Base-by-base conservation (phyloP, 2,329 filamentous ascomycete species). In the Chaetomiaceae sp. region DNA sequence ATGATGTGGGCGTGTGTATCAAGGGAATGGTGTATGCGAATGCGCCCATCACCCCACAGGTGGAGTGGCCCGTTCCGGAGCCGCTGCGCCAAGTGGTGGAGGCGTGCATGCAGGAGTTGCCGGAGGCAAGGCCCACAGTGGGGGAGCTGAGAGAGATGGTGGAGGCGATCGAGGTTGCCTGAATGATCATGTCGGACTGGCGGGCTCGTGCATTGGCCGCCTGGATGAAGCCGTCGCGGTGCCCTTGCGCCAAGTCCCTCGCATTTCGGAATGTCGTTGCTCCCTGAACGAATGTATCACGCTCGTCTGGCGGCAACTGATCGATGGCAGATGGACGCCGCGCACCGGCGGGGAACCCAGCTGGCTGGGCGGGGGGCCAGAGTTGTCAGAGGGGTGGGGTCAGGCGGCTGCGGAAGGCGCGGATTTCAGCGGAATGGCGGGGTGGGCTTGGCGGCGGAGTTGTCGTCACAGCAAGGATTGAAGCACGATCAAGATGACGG, bases 231-330 rank as follows among this genome's bases (percentile, higher is more conserved):
- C 31, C 35, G 51, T 71, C 63, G 9, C 72, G 66, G 44, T 71
- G 56, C 21, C 60, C 51, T 51, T 64, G 61, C 3, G 71, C 68
- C 55, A 67, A 58, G 38, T 73, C 68, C 52, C 69, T 61, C 0
- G 59, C 56, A 58, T 74, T 73, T 40, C 71, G 64, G 53, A 70
- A 70, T 44, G 67, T 67, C 5, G 61, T 63, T 8, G 61, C 64
- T 20, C 70, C 71, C 48, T 63, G 14, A n/a, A n/a, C n/a, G n/a
- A n/a, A n/a, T n/a, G n/a, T n/a, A n/a, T n/a, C n/a, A n/a, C n/a
- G n/a, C n/a, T n/a, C n/a, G n/a, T 27, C 25, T 27, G 10, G 10
- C 3, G 3, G 25, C 3, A 27, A 27, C 3, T 27, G 3, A 27
- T 27, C 25, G 3, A 27, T 27, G 3, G 2, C 3, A 27, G 25